Percentiles rank a stretch among this genome's conserved stretches.
Conservation (phyloP, 2,329 filamentous ascomycete genomes). For the Aureobasidium sp. region DNA sequence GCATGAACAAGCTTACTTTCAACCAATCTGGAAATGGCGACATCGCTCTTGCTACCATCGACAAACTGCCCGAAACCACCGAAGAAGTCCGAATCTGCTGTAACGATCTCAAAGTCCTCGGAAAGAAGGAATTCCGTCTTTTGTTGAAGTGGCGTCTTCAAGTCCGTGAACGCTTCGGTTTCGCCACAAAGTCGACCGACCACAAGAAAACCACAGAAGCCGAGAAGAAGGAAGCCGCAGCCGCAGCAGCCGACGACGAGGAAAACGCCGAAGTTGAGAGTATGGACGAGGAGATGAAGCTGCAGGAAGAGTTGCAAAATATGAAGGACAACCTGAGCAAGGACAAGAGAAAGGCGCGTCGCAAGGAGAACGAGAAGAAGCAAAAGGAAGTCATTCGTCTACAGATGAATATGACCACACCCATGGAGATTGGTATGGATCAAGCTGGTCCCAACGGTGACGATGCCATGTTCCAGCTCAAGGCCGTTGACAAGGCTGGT, state of each 20-base stretch:
- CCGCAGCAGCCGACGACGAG: constrained; percentile 48
- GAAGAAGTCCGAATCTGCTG: constrained; percentile 83
- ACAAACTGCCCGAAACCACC: constrained; percentile 89
- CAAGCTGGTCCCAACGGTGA: constrained; percentile 82
- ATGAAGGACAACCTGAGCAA: constrained; percentile 82
- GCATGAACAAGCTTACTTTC: constrained; percentile 86
- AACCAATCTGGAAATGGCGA: constrained; percentile 79
- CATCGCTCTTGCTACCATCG: constrained; percentile 85
- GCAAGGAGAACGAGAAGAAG: constrained; percentile 93
- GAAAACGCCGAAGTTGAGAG: constrained; percentile 83
- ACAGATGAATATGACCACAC: constrained; percentile 97
- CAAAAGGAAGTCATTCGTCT: constrained; percentile 95
- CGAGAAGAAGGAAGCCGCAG: constrained; percentile 43
- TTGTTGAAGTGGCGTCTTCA: constrained; percentile 91
- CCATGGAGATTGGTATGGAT: constrained; percentile 96
- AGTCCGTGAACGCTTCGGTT: constrained; percentile 90
- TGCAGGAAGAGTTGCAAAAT: constrained; percentile 87
- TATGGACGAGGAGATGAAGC: constrained; percentile 95
- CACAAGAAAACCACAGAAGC: constrained; percentile 27
- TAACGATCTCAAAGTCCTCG: constrained; percentile 87
- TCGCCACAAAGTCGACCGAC: constrained; percentile 43
- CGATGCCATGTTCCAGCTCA: constrained; percentile 88
- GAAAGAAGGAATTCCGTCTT: constrained; percentile 93
- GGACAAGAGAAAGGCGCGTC: constrained; percentile 83
- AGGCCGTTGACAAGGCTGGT: constrained; percentile 79